Base-by-base conservation (phyloP, 2,329 filamentous ascomycete genomes). In the Talaromyces marneffei region DNA sequence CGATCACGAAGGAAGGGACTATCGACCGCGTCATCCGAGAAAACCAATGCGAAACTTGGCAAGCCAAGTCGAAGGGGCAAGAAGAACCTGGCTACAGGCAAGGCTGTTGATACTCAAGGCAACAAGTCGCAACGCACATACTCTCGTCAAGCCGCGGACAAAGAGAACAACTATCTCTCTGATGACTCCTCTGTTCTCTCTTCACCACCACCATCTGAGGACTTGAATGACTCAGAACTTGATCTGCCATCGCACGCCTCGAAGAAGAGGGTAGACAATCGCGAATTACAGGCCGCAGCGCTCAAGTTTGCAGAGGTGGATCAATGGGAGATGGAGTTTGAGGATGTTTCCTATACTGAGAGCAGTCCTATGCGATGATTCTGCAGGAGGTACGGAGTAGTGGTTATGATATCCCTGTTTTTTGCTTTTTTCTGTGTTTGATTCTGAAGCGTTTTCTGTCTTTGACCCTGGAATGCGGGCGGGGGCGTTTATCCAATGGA, bases 311-410 rank as follows among this genome's bases (percentile, higher is more conserved):
- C 72, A 0, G 76, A 77, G 62, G 67, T 78, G 46, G 76, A 78
- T 63, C 65, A 71, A 63, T 78, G 76, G 76, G 54, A 75, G 61
- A 76, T 78, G 71, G 76, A 77, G 29, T 78, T 77, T 68, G 76
- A 78, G 63, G 75, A 78, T 58, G 72, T 77, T 2, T 66, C 67
- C 35, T 14, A 57, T 31, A 54, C 31, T 9, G 50, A 39, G 52
- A 12, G 23, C 57, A 59, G 25, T 35, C 59, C 59, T 46, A 37
- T 63, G 61, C 50, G 39, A 57, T 59, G 37, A 53, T 53, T 31
- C 3, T 55, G 50, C 18, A 18, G 3, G n/a, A 29, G 23, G 10
- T 7, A 12, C 9, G 25, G 44, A 35, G 10, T 16, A 40, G 12
- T 25, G 23, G 27, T 40, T 37, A 40, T 55, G 52, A 55, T 37